Percentiles rank a stretch among this genome's conserved stretches.
These are phyloP conservation scores for Fomitopsis schrenkii DNA, from an alignment of 1,284 basidiomycete genomes.

Conservation along the genomic window DNA sequence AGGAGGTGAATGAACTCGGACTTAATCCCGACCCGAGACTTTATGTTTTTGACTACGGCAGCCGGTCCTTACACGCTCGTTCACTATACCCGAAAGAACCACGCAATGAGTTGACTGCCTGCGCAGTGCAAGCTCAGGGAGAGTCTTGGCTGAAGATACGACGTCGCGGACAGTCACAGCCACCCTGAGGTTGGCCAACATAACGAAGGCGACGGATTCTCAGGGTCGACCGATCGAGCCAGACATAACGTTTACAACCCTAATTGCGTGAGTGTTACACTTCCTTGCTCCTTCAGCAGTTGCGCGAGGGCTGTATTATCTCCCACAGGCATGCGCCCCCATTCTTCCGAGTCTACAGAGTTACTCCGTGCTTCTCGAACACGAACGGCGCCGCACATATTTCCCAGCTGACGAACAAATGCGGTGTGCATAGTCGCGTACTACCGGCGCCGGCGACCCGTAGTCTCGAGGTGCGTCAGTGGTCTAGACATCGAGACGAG, in stretches of 20 bases:
- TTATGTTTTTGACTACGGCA: conserved; percentile 9
- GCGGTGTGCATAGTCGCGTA: too few relatives aligned
- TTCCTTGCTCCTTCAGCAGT: background rate
- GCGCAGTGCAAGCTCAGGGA: conserved; percentile 14
- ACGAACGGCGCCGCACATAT: background rate
- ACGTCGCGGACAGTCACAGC: conserved; percentile 17
- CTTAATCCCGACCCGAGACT: conserved; percentile 6
- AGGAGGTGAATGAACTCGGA: background rate
- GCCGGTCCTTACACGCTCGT: background rate
- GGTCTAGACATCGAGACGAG: too few relatives aligned
- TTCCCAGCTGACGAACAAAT: background rate
- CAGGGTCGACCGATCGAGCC: background rate
- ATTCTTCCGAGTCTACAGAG: background rate
- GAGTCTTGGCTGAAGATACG: conserved; percentile 12
- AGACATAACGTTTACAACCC: background rate
- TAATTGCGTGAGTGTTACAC: background rate
- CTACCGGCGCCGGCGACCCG: too few relatives aligned
- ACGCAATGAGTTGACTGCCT: background rate
- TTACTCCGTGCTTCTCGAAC: background rate
- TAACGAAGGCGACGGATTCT: conserved; percentile 1
- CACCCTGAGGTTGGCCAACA: conserved; percentile 14
- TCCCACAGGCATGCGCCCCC: background rate
- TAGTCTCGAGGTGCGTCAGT: too few relatives aligned
- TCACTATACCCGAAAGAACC: too few relatives aligned
- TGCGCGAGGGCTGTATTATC: background rate